Conservation (phyloP, 768 basidiomycete species). For the Candolleomyces efflorescens region DNA sequence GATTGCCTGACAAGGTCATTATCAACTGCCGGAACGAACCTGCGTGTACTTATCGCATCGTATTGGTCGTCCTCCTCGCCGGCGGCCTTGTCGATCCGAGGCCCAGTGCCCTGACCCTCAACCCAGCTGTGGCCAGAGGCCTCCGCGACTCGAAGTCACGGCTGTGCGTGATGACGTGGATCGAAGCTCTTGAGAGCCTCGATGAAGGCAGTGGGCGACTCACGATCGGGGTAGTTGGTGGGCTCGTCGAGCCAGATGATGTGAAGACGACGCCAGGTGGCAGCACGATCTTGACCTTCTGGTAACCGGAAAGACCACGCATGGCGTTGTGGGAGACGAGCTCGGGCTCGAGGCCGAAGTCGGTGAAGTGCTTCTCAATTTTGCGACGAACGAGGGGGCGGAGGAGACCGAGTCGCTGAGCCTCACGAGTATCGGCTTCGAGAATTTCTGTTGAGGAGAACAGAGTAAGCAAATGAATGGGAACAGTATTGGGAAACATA, state of each 20-base stretch:
- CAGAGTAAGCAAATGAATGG: slow-evolving; percentile 10
- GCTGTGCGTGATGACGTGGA: slow-evolving; percentile 96
- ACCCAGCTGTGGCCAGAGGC: slow-evolving; percentile 99
- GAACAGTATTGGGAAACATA: slow-evolving; percentile 17
- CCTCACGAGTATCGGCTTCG: slow-evolving; percentile 96
- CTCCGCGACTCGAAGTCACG: slow-evolving; percentile 97
- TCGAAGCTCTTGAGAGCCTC: slow-evolving; percentile 97
- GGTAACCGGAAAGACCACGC: slow-evolving; percentile 97
- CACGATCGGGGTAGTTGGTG: slow-evolving; percentile 99
- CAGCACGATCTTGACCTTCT: slow-evolving; percentile 99
- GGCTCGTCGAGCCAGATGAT: slow-evolving; percentile 96
- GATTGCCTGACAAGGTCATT: no score
- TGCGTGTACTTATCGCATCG: slow-evolving; percentile 99
- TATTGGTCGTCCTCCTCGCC: slow-evolving; percentile 89
- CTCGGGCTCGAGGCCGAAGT: slow-evolving; percentile 98
- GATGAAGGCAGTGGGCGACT: slow-evolving; percentile 98
- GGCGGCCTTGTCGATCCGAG: slow-evolving; percentile 91
- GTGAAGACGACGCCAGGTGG: slow-evolving; percentile 99
- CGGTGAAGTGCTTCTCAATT: slow-evolving; percentile 98
- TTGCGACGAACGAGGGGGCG: slow-evolving; percentile 97
- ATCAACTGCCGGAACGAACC: no score
- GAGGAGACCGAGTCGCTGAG: slow-evolving; percentile 91
- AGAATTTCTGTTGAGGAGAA: slow-evolving; percentile 65
- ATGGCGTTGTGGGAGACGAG: slow-evolving; percentile 99
- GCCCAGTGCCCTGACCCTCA: slow-evolving; percentile 94